Base-by-base conservation (phyloP, 345 rosid genomes). In the Salix udensis region DNA sequence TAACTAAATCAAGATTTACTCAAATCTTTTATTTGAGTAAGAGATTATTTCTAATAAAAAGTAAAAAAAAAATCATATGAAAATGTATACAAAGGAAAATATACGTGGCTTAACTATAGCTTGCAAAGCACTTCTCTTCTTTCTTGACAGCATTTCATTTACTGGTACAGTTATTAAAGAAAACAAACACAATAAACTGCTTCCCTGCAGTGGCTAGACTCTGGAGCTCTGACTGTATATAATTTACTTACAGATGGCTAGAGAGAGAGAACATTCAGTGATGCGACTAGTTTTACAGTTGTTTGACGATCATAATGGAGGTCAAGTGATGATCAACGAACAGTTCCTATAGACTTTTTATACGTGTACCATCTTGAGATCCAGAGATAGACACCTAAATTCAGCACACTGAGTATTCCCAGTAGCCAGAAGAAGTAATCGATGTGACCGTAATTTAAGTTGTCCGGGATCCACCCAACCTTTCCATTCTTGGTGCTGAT, bases 341-440 rank as follows among this genome's bases (percentile, higher is more conserved):
- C 68, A 69, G 79, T 68, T 69, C 79, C 79, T 21, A 76, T 2
- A 7, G 74, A 21, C 52, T 46, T 86, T 72, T 86, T 84, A 72
- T 84, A 86, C 1, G 89, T 84, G 75, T 86, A 82, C 84, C 84
- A 78, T 50, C 68, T 84, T 7, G 89, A 83, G 48, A 86, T 72
- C 71, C 71, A 62, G 31, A 86, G 67, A 73, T 14, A 86, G 53
- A 34, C 82, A n/a, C 75, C 72, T 65, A 82, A 42, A 72, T 86
- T 84, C 73, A 80, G 55, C 68, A 74, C 75, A 72, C 87, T 84
- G 58, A 84, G 71, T 21, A 61, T 79, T 0, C 82, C 82, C 74
- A 84, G 67, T 23, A 87, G 79, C 86, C 83, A 87, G 80, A 80
- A 87, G 78, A 87, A 87, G 84, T 81, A 52, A 30, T 82, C 77